These are phyloP conservation scores for Yamadazyma kitorensis DNA, from an alignment of 805 yeast genomes.

Conservation along the genomic window DNA sequence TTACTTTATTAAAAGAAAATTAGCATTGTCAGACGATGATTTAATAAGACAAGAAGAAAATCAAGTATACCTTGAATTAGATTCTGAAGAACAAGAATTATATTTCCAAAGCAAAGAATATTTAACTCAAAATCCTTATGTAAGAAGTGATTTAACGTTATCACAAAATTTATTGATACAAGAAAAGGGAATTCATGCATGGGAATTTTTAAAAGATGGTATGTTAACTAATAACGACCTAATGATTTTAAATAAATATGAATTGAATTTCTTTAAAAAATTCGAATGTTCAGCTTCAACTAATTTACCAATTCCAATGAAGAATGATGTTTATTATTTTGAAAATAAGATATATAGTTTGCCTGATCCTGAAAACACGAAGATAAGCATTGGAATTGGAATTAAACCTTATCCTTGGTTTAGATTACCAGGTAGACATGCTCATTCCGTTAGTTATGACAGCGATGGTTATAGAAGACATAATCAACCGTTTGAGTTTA, in stretches of 20 bases:
- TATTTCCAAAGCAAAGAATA: conserved; percentile 64
- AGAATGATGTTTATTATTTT: conserved; percentile 83
- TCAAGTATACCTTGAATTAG: conserved; percentile 54
- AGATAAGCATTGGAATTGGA: conserved; percentile 74
- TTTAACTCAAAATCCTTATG: conserved; percentile 30
- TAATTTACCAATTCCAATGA: conserved; percentile 79
- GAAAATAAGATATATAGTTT: conserved; percentile 80
- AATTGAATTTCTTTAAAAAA: conserved; percentile 55
- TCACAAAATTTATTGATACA: conserved; percentile 68
- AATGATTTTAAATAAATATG: conserved; percentile 62
- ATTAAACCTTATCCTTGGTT: conserved; percentile 92
- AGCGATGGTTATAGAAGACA: conserved; percentile 77
- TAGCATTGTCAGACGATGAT: conserved; percentile 45
- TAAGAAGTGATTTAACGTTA: conserved; percentile 44
- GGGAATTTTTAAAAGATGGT: conserved; percentile 72
- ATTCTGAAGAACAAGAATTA: conserved; percentile 66
- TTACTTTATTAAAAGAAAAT: conserved; percentile 7
- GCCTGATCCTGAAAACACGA: conserved; percentile 52
- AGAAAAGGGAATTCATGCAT: conserved; percentile 85
- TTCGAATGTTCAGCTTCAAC: conserved; percentile 70
- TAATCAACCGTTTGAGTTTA: conserved; percentile 66
- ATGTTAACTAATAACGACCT: conserved; percentile 55
- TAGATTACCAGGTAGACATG: conserved; percentile 88
- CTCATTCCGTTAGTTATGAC: conserved; percentile 83
- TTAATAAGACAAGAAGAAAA: conserved; percentile 57